Base-by-base conservation (phyloP, 2,329 filamentous ascomycete genomes). In the Aspergillus quadricinctus region DNA sequence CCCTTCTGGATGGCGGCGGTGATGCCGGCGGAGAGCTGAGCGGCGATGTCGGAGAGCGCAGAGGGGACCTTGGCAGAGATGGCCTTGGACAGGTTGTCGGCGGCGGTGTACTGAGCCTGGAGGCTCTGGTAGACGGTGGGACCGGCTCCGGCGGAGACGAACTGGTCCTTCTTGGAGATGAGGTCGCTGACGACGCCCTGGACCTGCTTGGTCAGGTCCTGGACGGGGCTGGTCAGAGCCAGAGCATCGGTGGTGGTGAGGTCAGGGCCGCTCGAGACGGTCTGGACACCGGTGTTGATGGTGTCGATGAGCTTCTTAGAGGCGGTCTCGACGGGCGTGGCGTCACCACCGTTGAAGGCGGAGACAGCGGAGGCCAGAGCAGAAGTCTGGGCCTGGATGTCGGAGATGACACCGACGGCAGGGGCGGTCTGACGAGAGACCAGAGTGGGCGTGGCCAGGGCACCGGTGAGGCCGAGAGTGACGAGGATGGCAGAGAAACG, bases 211-310 rank as follows among this genome's bases (percentile, higher is more conserved):
- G 43, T 46, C 43, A 46, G 23, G 43, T 46, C 43, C 23, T 46
- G 43, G 43, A 46, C 43, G 31, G 67, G 64, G 17, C 23, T 10
- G 40, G 64, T 63, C 23, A 73, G 66, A 28, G 51, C 48, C 25
- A 71, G 60, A 29, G 70, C 69, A 46, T 71, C 70, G 11, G 37
- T 57, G 57, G 54, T 51, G 62, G 55, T 58, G 52, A 73, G 63
- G 4, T 60, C 49, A 7, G 41, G 23, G 51, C 65, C 54, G 54
- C 29, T 54, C 29, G 66, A 58, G 54, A 71, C 66, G 45, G 58
- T 57, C 19, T 52, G 50, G 60, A 64, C 63, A 54, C 70, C 71
- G 29, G 49, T 29, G 53, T 63, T 64, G 62, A 71, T 70, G 54
- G 56, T 55, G 43, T 50, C 52, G 51, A 70, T 55, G 55, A 72